Percentiles rank a stretch among this genome's conserved stretches.
phyloP scores from a whole-genome alignment of 2,329 filamentous ascomycete species.

The Stenocarpella maydis region DNA sequence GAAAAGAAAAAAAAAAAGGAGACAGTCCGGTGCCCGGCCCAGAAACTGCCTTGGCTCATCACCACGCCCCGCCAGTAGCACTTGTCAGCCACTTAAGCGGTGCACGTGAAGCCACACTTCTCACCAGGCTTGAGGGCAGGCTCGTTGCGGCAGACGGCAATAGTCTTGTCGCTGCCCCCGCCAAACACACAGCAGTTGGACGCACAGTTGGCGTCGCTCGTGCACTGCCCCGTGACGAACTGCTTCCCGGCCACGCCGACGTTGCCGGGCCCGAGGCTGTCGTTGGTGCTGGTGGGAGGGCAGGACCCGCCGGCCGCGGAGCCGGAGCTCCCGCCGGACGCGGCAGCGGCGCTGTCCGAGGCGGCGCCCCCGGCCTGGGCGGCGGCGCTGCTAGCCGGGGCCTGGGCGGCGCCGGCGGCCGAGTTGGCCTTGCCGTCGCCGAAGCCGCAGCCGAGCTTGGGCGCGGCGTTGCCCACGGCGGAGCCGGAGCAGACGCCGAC shows the following conservation, averaged over 20 bases:
- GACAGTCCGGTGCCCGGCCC: no score
- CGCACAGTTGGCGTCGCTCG: conserved; percentile 20
- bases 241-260: conserved; percentile 14
- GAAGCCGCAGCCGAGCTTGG: conserved; percentile 27
- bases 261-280: conserved; percentile 8
- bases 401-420: neutral
- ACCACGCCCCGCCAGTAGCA: no score
- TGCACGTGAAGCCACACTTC: conserved; percentile 17
- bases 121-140: conserved; percentile 5
- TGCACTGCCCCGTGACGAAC: conserved; percentile 28
- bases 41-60: no score
- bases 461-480: conserved; percentile 24
- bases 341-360: neutral
- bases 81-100: conserved; percentile 7
- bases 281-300: neutral
- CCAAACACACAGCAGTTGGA: conserved; percentile 18
- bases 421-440: conserved; percentile 21
- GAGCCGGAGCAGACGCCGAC: conserved; percentile 27
- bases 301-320: neutral
- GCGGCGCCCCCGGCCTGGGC: neutral
- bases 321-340: neutral
- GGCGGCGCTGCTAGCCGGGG: neutral
- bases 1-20: no score
- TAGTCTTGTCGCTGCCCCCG: conserved; percentile 9
- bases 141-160: conserved; percentile 21